Evolutionary conservation across 352 stramenopile species (phyloP), one percentile per base, ranked within the genome.

Genomic region (Phytophthora podocarpi): DNA sequence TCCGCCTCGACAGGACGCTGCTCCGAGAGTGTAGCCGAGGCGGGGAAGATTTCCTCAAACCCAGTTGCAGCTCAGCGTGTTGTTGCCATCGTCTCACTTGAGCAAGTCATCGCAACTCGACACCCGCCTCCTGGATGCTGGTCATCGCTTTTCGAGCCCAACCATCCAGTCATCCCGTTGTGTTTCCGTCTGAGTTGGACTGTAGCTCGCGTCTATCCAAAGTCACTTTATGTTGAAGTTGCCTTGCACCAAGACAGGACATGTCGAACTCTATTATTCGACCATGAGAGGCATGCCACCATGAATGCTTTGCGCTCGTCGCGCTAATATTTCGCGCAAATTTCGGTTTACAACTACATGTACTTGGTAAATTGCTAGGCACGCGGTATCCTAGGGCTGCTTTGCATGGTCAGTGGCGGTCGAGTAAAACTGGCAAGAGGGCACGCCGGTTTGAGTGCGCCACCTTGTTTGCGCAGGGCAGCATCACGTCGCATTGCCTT

Each of bases 141-240:
- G 34, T 67, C 58, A 61, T 49, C 50, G 34, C 18, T 59, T 47
- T 40, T 42, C 4, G 24, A 40, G 13, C 27, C 24, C 15, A 18
- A 52, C 35, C 45, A 40, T 27, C 13, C 32, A 35, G 42, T 54
- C 46, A 42, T 57, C 21, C 18, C 13, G 6, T 50, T 39, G 52
- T 49, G 18, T 28, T 39, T 39, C 10, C 37, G 27, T 9, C 20
- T 64, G 21, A 53, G 32, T n/a, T 59, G 48, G 21, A 18, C 28
- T 41, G 27, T 9, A 37, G 37, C 26, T 21, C 31, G 53, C 34
- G 59, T 24, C 59, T 68, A 53, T 68, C 59, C 52, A 68, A 67
- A 64, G 52, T 64, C 52, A 41, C 43, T 58, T 52, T 10, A 26
- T 45, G n/a, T 67, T 59, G 59, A 64, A 68, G 51, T 64, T 64